Evolutionary conservation across 2,329 filamentous ascomycete genomes (phyloP).

Genomic region (Ophiostoma triangulosporum): DNA sequence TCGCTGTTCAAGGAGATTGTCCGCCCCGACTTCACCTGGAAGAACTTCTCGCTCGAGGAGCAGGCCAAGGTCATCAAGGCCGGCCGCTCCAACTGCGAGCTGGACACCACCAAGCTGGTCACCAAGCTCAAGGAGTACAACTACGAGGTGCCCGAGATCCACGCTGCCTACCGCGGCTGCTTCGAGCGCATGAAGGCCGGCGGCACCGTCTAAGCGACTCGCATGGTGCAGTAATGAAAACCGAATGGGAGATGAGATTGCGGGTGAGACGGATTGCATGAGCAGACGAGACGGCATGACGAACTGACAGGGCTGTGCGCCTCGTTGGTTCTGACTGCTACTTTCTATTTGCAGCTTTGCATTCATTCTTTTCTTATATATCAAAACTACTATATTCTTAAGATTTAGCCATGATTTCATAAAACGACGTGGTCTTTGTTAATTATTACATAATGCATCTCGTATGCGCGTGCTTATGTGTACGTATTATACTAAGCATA

Average conservation of each 20-base stretch:
- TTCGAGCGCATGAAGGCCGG: constrained; percentile 50
- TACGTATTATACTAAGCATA: too few relatives aligned
- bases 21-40: constrained; percentile 45
- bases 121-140: constrained; percentile 46
- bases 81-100: constrained; percentile 50
- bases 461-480: too few relatives aligned
- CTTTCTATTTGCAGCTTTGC: too few relatives aligned
- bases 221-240: neutral
- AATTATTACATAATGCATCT: too few relatives aligned
- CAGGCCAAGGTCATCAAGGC: constrained; percentile 56
- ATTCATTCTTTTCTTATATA: too few relatives aligned
- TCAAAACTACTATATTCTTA: too few relatives aligned
- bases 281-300: too few relatives aligned
- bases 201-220: constrained; percentile 30
- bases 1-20: constrained; percentile 49
- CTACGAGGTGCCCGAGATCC: constrained; percentile 45
- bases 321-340: too few relatives aligned
- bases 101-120: constrained; percentile 49
- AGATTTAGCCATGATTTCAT: too few relatives aligned
- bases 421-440: too few relatives aligned
- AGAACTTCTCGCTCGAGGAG: constrained; percentile 53
- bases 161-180: constrained; percentile 46
- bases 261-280: too few relatives aligned
- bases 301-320: too few relatives aligned
- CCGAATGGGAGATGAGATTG: neutral